These are phyloP conservation scores for Sequoiadendron giganteum DNA, from an alignment of 75 land plant genomes.

Conservation along the genomic window DNA sequence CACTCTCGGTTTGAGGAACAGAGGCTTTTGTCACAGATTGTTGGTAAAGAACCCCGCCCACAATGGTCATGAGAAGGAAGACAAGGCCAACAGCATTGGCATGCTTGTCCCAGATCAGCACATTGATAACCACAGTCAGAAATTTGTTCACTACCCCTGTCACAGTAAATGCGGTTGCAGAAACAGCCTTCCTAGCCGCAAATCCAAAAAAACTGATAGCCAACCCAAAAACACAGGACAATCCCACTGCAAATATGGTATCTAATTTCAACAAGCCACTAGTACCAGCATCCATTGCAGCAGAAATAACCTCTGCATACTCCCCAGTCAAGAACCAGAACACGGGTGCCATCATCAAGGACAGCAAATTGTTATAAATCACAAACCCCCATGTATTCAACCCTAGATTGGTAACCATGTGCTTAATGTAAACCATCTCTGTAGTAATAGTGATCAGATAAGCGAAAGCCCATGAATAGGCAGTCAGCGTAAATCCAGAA, in stretches of 20 bases:
- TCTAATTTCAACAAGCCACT: conserved; percentile 24
- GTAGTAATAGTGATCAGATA: conserved; percentile 82
- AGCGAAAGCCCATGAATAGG: conserved; percentile 89
- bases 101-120: conserved; percentile 89
- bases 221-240: conserved; percentile 79
- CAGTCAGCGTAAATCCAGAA: conserved; percentile 66
- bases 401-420: conserved; percentile 85
- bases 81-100: conserved; percentile 65
- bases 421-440: conserved; percentile 95
- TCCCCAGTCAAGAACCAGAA: conserved; percentile 86
- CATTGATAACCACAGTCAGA: conserved; percentile 87
- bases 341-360: conserved; percentile 74
- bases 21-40: conserved; percentile 62
- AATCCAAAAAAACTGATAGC: conserved; percentile 86
- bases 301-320: conserved; percentile 54
- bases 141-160: conserved; percentile 96
- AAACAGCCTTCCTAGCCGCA: conserved; percentile 69
- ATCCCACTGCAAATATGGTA: conserved; percentile 53
- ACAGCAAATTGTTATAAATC: conserved; percentile 81
- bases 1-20: conserved; percentile 23
- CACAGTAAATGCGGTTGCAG: conserved; percentile 89
- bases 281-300: conserved; percentile 12
- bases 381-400: conserved; percentile 96
- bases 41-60: conserved; percentile 86
- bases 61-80: conserved; percentile 66